Conservation (phyloP, 129 eudicot genomes). For the Solidago caesia region DNA sequence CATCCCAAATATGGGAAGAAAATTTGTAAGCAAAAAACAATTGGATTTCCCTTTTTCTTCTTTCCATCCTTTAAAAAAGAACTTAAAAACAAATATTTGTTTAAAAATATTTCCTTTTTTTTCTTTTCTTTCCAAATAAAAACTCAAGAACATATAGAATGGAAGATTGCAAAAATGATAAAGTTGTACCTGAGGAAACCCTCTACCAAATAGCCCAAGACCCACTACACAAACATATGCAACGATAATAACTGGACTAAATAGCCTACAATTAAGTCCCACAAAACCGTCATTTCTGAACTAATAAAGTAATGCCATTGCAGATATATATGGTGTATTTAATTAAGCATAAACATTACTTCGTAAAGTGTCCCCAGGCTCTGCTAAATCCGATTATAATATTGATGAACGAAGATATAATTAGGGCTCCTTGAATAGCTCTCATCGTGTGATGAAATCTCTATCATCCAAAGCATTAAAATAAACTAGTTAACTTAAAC, state of each 20-base stretch:
- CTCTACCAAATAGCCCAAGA: slow-evolving; percentile 77
- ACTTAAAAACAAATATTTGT: too few species aligned
- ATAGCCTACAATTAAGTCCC: slow-evolving; percentile 44
- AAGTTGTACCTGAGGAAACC: slow-evolving; percentile 74
- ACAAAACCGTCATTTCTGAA: background rate
- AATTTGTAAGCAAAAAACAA: too few species aligned
- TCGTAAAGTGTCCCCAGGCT: slow-evolving; percentile 82
- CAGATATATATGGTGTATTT: background rate
- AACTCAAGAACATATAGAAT: background rate
- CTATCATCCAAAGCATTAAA: slow-evolving; percentile 36
- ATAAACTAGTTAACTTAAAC: background rate
- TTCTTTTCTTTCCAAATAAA: too few species aligned
- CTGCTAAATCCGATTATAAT: slow-evolving; percentile 75
- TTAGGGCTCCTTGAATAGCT: slow-evolving; percentile 89
- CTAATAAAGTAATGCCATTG: background rate
- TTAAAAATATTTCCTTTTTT: too few species aligned
- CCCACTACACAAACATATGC: slow-evolving; percentile 76
- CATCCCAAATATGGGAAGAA: too few species aligned
- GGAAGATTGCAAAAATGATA: background rate
- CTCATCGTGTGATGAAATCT: slow-evolving; percentile 85
- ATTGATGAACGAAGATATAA: slow-evolving; percentile 77
- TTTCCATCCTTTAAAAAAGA: too few species aligned
- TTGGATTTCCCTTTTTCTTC: too few species aligned
- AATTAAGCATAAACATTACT: slow-evolving; percentile 40
- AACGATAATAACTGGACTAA: slow-evolving; percentile 81